Evolutionary conservation across 768 basidiomycete genomes (phyloP).

Genomic region (Infundibulicybe gibba): DNA sequence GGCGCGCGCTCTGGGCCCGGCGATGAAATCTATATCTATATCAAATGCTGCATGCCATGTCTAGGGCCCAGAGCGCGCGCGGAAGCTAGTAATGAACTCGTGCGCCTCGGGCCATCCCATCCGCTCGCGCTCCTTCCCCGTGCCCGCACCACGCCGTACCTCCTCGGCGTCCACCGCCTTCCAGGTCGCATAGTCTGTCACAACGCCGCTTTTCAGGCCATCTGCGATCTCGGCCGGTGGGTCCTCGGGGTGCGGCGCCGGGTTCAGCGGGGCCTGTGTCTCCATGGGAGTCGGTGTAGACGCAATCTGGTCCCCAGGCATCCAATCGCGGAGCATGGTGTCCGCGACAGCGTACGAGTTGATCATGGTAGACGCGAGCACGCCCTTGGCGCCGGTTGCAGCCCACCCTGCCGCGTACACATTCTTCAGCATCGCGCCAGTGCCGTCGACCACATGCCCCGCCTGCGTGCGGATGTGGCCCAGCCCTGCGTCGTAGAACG

Average conservation of each 20-base stretch:
- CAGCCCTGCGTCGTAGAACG: conserved; percentile 56
- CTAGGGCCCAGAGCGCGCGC: neutral
- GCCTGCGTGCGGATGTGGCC: conserved; percentile 52
- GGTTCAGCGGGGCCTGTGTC: conserved; percentile 30
- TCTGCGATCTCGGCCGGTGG: conserved; percentile 45
- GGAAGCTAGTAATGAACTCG: conserved; percentile 14
- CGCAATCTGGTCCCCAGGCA: too few species aligned
- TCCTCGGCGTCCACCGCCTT: conserved; percentile 72
- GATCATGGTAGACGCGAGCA: conserved; percentile 91
- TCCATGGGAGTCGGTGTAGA: too few species aligned
- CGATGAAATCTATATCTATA: too few species aligned
- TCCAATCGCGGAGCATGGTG: conserved; percentile 59
- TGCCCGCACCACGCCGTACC: conserved; percentile 46
- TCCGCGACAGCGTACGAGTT: conserved; percentile 82
- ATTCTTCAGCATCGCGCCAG: conserved; percentile 38
- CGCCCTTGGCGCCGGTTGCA: conserved; percentile 85
- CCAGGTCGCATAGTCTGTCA: too few species aligned
- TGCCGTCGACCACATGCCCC: conserved; percentile 44
- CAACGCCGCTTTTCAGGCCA: too few species aligned
- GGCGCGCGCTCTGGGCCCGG: too few species aligned
- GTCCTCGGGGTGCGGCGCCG: conserved; percentile 35
- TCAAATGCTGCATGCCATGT: too few species aligned
- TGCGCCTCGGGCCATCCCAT: conserved; percentile 66
- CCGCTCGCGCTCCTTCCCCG: conserved; percentile 74
- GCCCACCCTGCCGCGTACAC: conserved; percentile 97